Percentiles rank a stretch among this genome's conserved stretches.
These are phyloP conservation scores for Zizania palustris DNA, from an alignment of 202 grass and related monocot genomes.

Conservation along the genomic window DNA sequence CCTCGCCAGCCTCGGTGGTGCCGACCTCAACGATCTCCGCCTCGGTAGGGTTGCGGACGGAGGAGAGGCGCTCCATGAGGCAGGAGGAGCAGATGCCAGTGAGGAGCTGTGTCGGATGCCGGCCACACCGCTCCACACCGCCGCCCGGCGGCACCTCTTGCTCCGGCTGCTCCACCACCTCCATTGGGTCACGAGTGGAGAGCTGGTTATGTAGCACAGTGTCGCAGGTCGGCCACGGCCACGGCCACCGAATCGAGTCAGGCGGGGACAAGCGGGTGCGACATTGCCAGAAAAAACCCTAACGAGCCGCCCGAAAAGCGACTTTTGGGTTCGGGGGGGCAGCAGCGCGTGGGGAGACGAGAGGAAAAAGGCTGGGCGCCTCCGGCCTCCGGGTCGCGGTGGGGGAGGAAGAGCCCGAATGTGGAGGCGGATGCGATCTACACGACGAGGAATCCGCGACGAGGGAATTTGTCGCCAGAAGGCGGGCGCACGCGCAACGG, in stretches of 20 bases:
- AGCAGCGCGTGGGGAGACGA: conserved; percentile 36
- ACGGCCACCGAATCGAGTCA: conserved; percentile 25
- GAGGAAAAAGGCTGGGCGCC: conserved; percentile 22
- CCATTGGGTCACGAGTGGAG: conserved; percentile 30
- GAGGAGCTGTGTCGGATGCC: conserved; percentile 70
- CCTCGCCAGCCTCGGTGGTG: background rate
- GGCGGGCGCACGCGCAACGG: no score
- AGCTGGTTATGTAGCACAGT: conserved; percentile 5
- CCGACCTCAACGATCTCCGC: conserved; percentile 71
- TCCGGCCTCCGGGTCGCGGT: background rate
- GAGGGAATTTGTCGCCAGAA: no score
- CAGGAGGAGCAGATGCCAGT: conserved; percentile 79
- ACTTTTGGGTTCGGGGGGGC: conserved; percentile 30
- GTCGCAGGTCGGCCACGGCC: background rate
- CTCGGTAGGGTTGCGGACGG: conserved; percentile 56
- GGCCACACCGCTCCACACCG: conserved; percentile 48
- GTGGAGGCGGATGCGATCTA: no score
- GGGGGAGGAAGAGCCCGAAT: no score
- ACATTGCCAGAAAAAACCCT: conserved; percentile 39
- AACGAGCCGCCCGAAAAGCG: conserved; percentile 40
- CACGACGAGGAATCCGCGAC: no score
- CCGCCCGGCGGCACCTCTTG: background rate
- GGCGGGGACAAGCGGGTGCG: conserved; percentile 46
- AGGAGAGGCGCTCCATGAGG: conserved; percentile 80
- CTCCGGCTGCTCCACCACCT: conserved; percentile 23